Percentiles rank a stretch among this genome's conserved stretches.
These are phyloP conservation scores for Fusarium sp. DNA, from an alignment of 2,329 filamentous ascomycete genomes.

Conservation along the genomic window DNA sequence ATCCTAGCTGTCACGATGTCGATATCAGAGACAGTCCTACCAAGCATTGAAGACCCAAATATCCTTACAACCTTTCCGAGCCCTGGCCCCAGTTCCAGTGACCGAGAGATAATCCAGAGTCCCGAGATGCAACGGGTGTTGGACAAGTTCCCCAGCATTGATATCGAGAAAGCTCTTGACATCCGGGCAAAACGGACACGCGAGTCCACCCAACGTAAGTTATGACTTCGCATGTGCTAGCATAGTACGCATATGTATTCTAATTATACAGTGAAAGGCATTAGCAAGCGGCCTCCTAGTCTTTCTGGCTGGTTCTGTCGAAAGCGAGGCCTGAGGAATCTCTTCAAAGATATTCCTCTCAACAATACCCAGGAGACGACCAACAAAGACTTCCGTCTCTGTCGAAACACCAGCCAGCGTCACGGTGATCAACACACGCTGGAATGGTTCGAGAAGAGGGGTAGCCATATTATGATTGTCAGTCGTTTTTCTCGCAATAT, in stretches of 20 bases:
- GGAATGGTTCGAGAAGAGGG: constrained; percentile 1
- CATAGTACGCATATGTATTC: not conserved
- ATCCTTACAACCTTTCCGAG: not conserved
- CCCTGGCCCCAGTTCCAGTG: not conserved
- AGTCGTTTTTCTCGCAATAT: not conserved
- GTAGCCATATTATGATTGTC: not conserved
- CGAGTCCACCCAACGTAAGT: not conserved
- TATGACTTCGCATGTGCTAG: not conserved
- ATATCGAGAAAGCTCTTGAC: not conserved
- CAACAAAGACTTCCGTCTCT: not conserved
- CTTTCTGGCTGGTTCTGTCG: not conserved
- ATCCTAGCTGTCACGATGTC: not conserved
- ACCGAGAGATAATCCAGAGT: not conserved
- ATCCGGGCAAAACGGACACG: not conserved
- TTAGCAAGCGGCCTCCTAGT: not conserved
- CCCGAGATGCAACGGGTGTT: not conserved
- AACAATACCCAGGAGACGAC: not conserved
- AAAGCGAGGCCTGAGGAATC: not conserved
- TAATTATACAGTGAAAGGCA: not conserved
- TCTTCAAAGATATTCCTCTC: constrained; percentile 1
- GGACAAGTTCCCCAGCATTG: not conserved
- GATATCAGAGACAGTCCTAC: not conserved
- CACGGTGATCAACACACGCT: not conserved
- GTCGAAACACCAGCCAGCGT: not conserved
- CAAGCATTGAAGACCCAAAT: not conserved